Percentiles rank a stretch among this genome's conserved stretches.
Conservation (phyloP, 2,329 filamentous ascomycete genomes). For the Aspergillus intermedius region DNA sequence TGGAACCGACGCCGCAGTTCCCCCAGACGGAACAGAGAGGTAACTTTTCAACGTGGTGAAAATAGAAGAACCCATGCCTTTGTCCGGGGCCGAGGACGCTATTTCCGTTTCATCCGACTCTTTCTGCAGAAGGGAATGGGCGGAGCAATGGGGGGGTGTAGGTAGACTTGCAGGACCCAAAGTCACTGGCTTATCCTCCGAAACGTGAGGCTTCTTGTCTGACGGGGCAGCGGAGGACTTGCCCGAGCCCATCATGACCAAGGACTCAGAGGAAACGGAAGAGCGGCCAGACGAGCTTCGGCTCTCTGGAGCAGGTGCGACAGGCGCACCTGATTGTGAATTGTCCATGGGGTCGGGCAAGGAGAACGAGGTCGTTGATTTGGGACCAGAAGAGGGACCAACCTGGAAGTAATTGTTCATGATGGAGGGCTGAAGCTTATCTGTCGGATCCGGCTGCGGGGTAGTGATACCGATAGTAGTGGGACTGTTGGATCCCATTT, state of each 20-base stretch:
- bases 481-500: slow-evolving; percentile 64
- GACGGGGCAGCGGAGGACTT: slow-evolving; percentile 20
- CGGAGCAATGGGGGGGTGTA: slow-evolving; percentile 39
- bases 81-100: slow-evolving; percentile 31
- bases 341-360: slow-evolving; percentile 25
- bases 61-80: slow-evolving; percentile 32
- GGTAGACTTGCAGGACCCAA: slow-evolving; percentile 31
- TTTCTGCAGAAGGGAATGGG: slow-evolving; percentile 39
- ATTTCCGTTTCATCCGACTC: slow-evolving; percentile 38
- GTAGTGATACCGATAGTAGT: slow-evolving; percentile 89
- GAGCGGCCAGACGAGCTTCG: slow-evolving; percentile 18
- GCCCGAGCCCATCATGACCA: slow-evolving; percentile 37
- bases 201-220: slow-evolving; percentile 19
- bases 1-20: slow-evolving; percentile 19
- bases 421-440: slow-evolving; percentile 93
- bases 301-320: slow-evolving; percentile 18
- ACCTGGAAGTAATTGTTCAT: slow-evolving; percentile 98
- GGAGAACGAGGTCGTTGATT: slow-evolving; percentile 43
- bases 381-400: slow-evolving; percentile 78
- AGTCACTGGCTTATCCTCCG: slow-evolving; percentile 23
- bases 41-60: slow-evolving; percentile 41
- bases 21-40: slow-evolving; percentile 28
- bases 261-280: slow-evolving; percentile 32
- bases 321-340: slow-evolving; percentile 18
- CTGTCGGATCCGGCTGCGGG: slow-evolving; percentile 83